phyloP scores from a whole-genome alignment of 2,329 filamentous ascomycete genomes.

The Arthrobotrys entomopaga region DNA sequence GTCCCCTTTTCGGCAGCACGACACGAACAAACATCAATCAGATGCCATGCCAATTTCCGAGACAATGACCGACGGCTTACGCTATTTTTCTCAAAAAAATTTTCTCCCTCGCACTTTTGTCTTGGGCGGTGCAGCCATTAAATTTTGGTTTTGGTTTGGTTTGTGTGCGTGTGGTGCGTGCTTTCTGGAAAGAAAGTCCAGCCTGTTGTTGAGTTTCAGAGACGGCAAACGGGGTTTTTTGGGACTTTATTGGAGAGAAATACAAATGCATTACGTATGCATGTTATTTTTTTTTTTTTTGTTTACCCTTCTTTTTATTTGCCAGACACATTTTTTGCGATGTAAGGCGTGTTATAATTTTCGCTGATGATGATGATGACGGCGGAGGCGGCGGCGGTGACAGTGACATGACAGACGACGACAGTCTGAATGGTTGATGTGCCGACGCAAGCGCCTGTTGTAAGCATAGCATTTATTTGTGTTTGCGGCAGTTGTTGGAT shows the following conservation, averaged over 20 bases:
- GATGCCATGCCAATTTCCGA: slow-evolving; percentile 50
- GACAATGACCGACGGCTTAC: slow-evolving; percentile 30
- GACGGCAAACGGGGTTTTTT: slow-evolving; percentile 25
- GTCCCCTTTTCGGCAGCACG: slow-evolving; percentile 49
- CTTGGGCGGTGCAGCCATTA: slow-evolving; percentile 19
- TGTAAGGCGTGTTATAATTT: no score
- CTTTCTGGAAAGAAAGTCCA: slow-evolving; percentile 48
- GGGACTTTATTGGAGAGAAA: neutral
- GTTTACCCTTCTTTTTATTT: slow-evolving; percentile 5
- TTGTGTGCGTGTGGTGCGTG: slow-evolving; percentile 12
- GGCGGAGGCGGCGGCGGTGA: neutral
- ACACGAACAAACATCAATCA: slow-evolving; percentile 54
- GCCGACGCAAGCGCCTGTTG: slow-evolving; percentile 1
- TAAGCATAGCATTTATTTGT: neutral
- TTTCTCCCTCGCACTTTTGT: neutral
- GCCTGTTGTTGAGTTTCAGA: slow-evolving; percentile 19
- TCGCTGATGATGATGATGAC: no score
- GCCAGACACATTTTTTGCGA: no score
- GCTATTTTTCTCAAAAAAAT: slow-evolving; percentile 11
- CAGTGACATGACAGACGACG: neutral
- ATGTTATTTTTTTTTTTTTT: slow-evolving; percentile 13
- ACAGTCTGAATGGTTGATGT: neutral
- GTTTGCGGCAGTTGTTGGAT: slow-evolving; percentile 5
- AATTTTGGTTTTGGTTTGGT: neutral
- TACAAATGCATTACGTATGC: slow-evolving; percentile 32